phyloP scores from a whole-genome alignment of 257 asterid species.

The Scutellaria barbata region DNA sequence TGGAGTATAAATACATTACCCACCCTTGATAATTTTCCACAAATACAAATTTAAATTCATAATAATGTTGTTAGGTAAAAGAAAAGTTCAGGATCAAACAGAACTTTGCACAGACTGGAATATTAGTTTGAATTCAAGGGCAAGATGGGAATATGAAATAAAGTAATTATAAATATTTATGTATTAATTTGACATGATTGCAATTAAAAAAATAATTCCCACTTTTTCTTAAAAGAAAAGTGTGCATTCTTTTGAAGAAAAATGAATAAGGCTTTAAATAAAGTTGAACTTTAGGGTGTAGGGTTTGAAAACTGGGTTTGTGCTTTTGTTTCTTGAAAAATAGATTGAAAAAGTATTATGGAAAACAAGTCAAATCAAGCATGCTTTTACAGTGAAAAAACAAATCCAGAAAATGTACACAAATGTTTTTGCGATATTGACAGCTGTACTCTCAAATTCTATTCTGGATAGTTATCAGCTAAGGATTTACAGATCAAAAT shows the following conservation, averaged over 20 bases:
- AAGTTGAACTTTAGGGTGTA: constrained; percentile 25
- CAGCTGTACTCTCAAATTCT: neutral
- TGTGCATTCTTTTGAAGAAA: constrained; percentile 24
- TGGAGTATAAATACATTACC: too few relatives aligned
- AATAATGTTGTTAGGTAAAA: too few relatives aligned
- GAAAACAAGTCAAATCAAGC: neutral
- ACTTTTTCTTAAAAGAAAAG: neutral
- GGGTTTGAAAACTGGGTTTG: constrained; percentile 24
- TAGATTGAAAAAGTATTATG: neutral
- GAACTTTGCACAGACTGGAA: neutral
- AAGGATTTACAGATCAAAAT: too few relatives aligned
- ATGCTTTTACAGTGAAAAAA: neutral
- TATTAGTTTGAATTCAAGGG: neutral
- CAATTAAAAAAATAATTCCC: neutral
- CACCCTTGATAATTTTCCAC: too few relatives aligned
- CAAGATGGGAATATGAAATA: neutral
- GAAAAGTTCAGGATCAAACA: too few relatives aligned
- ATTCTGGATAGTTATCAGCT: too few relatives aligned
- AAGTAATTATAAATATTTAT: neutral
- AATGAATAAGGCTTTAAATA: constrained; percentile 9
- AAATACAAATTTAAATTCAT: too few relatives aligned
- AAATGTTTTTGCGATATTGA: neutral
- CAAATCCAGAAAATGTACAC: neutral
- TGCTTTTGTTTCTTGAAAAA: neutral
- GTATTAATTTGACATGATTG: constrained; percentile 7